Evolutionary conservation across 768 basidiomycete species (phyloP).

Genomic region (Cyclocybe cylindracea): DNA sequence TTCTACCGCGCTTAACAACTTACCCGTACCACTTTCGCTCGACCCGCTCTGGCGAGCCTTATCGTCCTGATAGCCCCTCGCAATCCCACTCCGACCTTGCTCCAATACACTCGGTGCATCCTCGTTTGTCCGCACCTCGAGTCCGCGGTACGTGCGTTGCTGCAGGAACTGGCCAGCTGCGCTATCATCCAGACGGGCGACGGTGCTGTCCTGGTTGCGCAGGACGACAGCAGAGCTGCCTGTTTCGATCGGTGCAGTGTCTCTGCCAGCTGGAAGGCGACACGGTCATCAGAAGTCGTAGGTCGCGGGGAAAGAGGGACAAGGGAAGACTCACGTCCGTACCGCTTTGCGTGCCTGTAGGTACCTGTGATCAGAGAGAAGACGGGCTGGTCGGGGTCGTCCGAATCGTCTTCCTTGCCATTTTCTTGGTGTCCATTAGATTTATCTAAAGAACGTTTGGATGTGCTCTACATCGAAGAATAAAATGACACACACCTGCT

Average conservation of each 20-base stretch:
- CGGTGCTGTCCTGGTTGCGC: constrained; percentile 62
- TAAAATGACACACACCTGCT: background rate
- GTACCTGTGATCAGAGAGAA: constrained; percentile 89
- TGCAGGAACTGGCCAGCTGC: constrained; percentile 83
- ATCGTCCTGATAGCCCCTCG: constrained; percentile 79
- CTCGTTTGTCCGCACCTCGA: constrained; percentile 76
- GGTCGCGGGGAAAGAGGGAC: background rate
- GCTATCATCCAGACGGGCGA: constrained; percentile 66
- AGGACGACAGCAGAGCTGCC: constrained; percentile 48
- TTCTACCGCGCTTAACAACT: no score
- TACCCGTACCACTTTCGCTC: background rate
- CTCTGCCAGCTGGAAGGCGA: constrained; percentile 9
- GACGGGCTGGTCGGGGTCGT: constrained; percentile 69
- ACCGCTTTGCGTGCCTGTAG: constrained; percentile 77
- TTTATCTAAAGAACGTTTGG: constrained; percentile 9
- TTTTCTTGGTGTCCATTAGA: constrained; percentile 28
- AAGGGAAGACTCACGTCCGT: constrained; percentile 35
- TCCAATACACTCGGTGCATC: constrained; percentile 82
- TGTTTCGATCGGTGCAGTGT: background rate
- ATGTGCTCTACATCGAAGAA: background rate
- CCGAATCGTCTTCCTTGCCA: constrained; percentile 46
- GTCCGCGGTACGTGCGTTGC: constrained; percentile 73
- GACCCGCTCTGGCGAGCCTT: constrained; percentile 19
- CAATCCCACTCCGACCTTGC: constrained; percentile 89
- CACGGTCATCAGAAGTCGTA: background rate